A percentile compares a stretch with the other conserved stretches of the same genome.
These are phyloP conservation scores for Bullera alba DNA, from an alignment of 768 basidiomycete genomes.

Conservation along the genomic window DNA sequence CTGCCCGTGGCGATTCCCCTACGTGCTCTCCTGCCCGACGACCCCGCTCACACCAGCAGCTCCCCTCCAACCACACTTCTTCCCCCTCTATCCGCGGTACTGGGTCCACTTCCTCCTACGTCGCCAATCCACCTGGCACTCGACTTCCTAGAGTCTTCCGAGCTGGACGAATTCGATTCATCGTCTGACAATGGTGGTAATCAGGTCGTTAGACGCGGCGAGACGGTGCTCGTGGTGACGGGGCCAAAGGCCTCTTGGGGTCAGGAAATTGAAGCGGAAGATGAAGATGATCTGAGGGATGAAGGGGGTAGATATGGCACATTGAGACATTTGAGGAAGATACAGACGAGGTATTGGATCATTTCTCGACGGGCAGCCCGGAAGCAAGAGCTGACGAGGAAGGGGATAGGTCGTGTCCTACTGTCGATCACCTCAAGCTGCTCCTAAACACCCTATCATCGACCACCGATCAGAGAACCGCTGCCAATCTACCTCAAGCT, in stretches of 20 bases:
- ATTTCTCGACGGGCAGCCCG: no score
- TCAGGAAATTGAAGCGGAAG: constrained; percentile 26
- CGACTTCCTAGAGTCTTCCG: constrained; percentile 17
- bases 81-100: constrained; percentile 8
- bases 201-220: neutral
- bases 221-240: constrained; percentile 22
- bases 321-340: constrained; percentile 14
- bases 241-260: constrained; percentile 11
- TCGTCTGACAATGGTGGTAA: neutral
- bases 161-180: constrained; percentile 15
- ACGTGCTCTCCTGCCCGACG: constrained; percentile 9
- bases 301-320: constrained; percentile 18
- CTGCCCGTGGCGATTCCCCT: constrained; percentile 6
- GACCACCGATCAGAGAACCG: neutral
- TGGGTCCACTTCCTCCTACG: constrained; percentile 27
- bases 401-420: constrained; percentile 33
- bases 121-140: constrained; percentile 27
- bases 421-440: constrained; percentile 18
- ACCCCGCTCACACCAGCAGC: neutral
- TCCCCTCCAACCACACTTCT: constrained; percentile 4
- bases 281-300: constrained; percentile 32
- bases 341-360: constrained; percentile 26
- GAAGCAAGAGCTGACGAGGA: no score
- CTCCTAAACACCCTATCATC: constrained; percentile 23
- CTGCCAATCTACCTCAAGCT: constrained; percentile 4